Conservation (phyloP, 2,329 filamentous ascomycete species). For the Epichloe brachyelytri region DNA sequence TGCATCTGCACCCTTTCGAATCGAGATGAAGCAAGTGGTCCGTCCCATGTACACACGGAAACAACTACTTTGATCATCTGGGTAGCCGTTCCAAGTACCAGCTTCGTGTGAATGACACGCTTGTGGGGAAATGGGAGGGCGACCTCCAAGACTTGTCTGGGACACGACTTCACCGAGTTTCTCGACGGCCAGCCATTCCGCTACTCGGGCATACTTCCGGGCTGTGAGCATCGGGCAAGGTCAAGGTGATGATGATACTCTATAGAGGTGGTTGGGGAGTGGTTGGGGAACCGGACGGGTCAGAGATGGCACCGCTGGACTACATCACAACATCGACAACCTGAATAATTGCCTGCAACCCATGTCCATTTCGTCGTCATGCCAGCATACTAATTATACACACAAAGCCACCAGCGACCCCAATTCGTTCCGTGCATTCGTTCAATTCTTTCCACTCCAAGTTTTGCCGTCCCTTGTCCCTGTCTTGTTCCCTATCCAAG, state of each 20-base stretch:
- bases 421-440: neutral
- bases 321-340: neutral
- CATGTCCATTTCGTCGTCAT: neutral
- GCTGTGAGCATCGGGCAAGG: neutral
- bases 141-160: neutral
- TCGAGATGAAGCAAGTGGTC: too few species aligned
- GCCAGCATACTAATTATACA: conserved; percentile 2
- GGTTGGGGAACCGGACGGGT: neutral
- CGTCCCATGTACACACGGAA: too few species aligned
- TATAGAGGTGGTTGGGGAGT: neutral
- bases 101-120: too few species aligned
- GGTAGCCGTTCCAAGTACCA: too few species aligned
- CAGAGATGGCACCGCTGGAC: neutral
- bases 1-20: too few species aligned
- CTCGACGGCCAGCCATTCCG: neutral
- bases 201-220: neutral
- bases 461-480: neutral
- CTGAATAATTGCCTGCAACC: neutral
- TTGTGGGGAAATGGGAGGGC: too few species aligned
- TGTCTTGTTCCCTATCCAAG: conserved; percentile 2
- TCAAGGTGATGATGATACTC: neutral
- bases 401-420: neutral
- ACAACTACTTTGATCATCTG: too few species aligned
- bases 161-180: neutral
- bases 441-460: neutral